Evolutionary conservation across 345 rosid genomes (phyloP).

Genomic region (Raphanus raphanistrum): DNA sequence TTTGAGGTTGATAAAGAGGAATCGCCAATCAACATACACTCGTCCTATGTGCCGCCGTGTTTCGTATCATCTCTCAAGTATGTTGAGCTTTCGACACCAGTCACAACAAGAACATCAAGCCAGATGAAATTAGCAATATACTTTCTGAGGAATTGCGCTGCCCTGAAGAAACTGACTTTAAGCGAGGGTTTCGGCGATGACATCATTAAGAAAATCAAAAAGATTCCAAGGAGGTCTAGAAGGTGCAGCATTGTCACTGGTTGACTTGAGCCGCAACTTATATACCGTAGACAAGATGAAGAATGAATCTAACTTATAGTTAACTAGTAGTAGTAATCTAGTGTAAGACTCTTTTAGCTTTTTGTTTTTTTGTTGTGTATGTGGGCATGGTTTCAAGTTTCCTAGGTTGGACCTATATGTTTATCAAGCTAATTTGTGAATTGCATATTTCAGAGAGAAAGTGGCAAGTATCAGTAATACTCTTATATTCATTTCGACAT

Average conservation of each 20-base stretch:
- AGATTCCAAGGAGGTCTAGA: background rate
- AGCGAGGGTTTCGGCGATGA: background rate
- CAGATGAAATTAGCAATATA: background rate
- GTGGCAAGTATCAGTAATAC: background rate
- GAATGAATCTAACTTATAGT: background rate
- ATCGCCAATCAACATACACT: background rate
- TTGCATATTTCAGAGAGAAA: background rate
- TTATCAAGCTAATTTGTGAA: background rate
- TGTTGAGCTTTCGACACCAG: background rate
- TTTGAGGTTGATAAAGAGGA: background rate
- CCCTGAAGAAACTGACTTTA: background rate
- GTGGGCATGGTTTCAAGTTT: too few species aligned
- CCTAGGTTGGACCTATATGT: too few species aligned
- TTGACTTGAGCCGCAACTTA: background rate
- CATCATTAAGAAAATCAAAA: background rate
- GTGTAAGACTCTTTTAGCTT: background rate
- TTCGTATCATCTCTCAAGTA: background rate
- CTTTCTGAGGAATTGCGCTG: background rate
- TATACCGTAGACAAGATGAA: too few species aligned
- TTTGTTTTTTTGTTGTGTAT: too few species aligned
- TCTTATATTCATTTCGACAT: background rate
- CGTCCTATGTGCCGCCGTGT: background rate
- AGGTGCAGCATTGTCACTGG: background rate
- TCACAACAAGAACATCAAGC: background rate
- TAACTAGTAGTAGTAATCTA: too few species aligned